Evolutionary conservation across 305 asterid species (phyloP), one percentile per base, ranked within the genome.

Genomic region (Plantago coronopus): DNA sequence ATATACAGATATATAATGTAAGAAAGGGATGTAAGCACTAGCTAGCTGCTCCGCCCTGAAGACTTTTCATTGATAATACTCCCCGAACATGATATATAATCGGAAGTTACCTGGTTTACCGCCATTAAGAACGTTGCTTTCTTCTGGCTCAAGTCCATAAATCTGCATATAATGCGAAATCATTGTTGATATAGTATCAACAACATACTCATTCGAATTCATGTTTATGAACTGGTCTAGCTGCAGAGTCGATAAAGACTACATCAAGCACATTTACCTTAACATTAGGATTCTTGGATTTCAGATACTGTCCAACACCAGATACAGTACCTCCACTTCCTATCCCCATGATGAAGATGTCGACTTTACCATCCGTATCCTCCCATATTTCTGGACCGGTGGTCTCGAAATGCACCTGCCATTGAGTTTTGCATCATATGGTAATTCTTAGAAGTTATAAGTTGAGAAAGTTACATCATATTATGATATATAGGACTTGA

Each of bases 361-460:
- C 96, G 23, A 91, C 98, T 65, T 86, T 74, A 19, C 98, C 98
- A 59, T 79, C 71, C 10, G 96, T 83, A 49, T 91, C 98, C 59
- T 91, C 96, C 96, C 96, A 91, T 67, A 91, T 91, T 75, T 91
- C 98, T 31, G 98, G 98, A 17, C 98, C 98, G 0, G 98, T 91
- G 0, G 96, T 91, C 86, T 88, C 98, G 66, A 84, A 91, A 77
- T 91, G 98, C 22, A 76, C 82, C 96, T 91, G 69, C 38, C 55
- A 31, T 59, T 23, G 61, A 60, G 16, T 65, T 48, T 4, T 1
- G 1, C 2, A 10, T n/a, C 15, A 43, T 22, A 40, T 23, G 23
- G 22, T 27, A 13, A 34, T 27, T 18, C 37, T 5, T 1, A 4
- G 29, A 62, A 62, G 4, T 11, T 3, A 42, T 16, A 3, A 15